A percentile compares a stretch with the other conserved stretches of the same genome.
Evolutionary conservation across 129 eudicot genomes (phyloP).

Genomic region (Saussurea involucrata): DNA sequence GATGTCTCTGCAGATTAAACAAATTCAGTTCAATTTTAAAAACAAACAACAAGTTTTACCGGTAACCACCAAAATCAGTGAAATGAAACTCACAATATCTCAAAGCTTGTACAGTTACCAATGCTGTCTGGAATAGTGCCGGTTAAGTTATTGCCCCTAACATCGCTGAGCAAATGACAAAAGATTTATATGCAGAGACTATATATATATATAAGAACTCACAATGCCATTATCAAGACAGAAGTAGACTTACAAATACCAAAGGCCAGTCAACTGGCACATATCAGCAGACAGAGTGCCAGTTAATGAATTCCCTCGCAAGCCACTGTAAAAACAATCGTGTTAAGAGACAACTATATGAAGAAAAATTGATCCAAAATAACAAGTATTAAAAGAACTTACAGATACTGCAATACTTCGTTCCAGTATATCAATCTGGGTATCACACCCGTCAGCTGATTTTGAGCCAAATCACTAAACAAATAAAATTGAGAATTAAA

Average conservation of each 20-base stretch:
- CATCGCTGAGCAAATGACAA: slow-evolving; percentile 42
- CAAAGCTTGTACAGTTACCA: slow-evolving; percentile 90
- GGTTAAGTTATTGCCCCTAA: slow-evolving; percentile 63
- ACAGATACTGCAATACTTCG: slow-evolving; percentile 87
- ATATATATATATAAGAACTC: background rate
- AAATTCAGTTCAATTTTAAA: background rate
- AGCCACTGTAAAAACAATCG: slow-evolving; percentile 41
- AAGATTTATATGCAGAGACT: background rate
- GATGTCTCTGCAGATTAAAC: slow-evolving; percentile 56
- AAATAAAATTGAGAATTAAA: background rate
- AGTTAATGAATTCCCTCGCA: slow-evolving; percentile 61
- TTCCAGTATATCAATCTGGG: slow-evolving; percentile 90
- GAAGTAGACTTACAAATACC: slow-evolving; percentile 71
- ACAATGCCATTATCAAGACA: background rate
- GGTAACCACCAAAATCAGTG: background rate
- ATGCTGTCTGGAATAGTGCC: slow-evolving; percentile 83
- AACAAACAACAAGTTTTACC: background rate
- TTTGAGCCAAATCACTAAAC: slow-evolving; percentile 71
- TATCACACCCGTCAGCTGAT: slow-evolving; percentile 73
- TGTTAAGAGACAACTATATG: background rate
- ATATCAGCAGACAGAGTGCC: slow-evolving; percentile 84
- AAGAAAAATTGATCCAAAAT: background rate
- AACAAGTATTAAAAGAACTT: slow-evolving; percentile 15
- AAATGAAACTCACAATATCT: slow-evolving; percentile 55
- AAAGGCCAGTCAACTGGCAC: slow-evolving; percentile 92